Evolutionary conservation across 306 rosid species (phyloP).

Genomic region (Lathyrus oleraceus): DNA sequence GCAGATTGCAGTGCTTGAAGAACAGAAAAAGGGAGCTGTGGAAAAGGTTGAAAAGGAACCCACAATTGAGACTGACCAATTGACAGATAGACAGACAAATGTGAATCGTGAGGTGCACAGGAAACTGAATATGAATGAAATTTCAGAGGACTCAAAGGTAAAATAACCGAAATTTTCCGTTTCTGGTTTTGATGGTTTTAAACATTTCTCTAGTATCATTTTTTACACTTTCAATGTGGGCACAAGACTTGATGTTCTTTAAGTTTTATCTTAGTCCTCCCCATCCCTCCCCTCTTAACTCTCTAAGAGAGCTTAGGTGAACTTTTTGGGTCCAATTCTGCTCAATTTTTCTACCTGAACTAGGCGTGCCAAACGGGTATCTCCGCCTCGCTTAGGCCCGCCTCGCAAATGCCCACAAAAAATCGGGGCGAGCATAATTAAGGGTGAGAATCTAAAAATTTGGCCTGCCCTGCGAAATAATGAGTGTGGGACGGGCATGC

Average conservation of each 20-base stretch:
- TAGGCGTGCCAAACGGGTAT: no score
- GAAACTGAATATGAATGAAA: slow-evolving; percentile 48
- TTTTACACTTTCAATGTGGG: slow-evolving; percentile 1
- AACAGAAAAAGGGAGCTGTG: slow-evolving; percentile 55
- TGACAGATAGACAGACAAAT: slow-evolving; percentile 28
- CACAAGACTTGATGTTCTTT: neutral
- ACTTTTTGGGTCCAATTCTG: neutral
- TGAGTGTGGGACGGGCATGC: no score
- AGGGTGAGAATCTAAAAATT: no score
- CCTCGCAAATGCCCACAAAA: no score
- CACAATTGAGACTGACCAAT: slow-evolving; percentile 38
- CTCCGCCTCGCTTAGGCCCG: no score
- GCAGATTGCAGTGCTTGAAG: slow-evolving; percentile 84
- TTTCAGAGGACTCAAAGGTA: slow-evolving; percentile 55
- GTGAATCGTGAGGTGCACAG: slow-evolving; percentile 36
- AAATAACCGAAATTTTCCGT: slow-evolving; percentile 5
- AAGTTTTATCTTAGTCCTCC: neutral
- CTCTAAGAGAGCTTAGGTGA: no score
- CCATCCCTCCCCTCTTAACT: no score
- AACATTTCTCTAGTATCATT: slow-evolving; percentile 21
- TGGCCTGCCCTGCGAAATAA: no score
- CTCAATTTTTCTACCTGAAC: neutral
- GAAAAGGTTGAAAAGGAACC: slow-evolving; percentile 48
- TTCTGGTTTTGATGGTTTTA: slow-evolving; percentile 24
- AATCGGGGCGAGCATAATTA: no score